phyloP scores from a whole-genome alignment of 495 filamentous ascomycete genomes.

The Daldinia concentrica region DNA sequence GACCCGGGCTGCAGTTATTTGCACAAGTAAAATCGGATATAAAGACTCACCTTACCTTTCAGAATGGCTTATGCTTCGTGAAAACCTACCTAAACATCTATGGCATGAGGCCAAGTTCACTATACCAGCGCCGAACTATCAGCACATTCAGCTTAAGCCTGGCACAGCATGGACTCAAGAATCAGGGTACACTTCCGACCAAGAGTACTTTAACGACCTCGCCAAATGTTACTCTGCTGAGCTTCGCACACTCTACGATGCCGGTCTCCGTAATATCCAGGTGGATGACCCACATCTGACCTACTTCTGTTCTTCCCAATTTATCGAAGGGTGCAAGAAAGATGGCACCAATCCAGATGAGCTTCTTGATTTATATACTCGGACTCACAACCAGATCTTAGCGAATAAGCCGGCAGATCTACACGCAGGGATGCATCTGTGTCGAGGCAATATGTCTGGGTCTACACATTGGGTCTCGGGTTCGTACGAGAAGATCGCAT shows the following conservation, averaged over 20 bases:
- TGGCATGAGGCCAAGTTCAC: conserved; percentile 75
- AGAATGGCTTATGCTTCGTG: conserved; percentile 72
- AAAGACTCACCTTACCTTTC: conserved; percentile 72
- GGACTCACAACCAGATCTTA: conserved; percentile 78
- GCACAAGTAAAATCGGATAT: conserved; percentile 77
- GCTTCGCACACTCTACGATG: conserved; percentile 74
- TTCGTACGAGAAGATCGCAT: conserved; percentile 80
- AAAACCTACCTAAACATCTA: conserved; percentile 63
- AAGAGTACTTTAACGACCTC: conserved; percentile 78
- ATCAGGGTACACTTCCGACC: conserved; percentile 68
- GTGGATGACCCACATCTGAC: conserved; percentile 78
- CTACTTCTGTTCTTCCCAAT: conserved; percentile 81
- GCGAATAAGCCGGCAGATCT: conserved; percentile 68
- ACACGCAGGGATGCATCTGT: conserved; percentile 78
- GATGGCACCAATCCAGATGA: conserved; percentile 68
- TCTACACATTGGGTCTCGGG: conserved; percentile 80
- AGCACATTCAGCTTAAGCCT: conserved; percentile 75
- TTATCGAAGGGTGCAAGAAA: conserved; percentile 69
- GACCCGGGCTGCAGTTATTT: conserved; percentile 75
- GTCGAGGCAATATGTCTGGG: conserved; percentile 81
- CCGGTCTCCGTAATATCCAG: conserved; percentile 76
- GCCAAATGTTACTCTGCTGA: conserved; percentile 74
- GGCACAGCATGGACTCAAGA: conserved; percentile 72
- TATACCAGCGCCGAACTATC: conserved; percentile 73
- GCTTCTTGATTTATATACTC: conserved; percentile 76